These are phyloP conservation scores for Venturiaceae sp. DNA, from an alignment of 2,329 filamentous ascomycete species.

Conservation along the genomic window DNA sequence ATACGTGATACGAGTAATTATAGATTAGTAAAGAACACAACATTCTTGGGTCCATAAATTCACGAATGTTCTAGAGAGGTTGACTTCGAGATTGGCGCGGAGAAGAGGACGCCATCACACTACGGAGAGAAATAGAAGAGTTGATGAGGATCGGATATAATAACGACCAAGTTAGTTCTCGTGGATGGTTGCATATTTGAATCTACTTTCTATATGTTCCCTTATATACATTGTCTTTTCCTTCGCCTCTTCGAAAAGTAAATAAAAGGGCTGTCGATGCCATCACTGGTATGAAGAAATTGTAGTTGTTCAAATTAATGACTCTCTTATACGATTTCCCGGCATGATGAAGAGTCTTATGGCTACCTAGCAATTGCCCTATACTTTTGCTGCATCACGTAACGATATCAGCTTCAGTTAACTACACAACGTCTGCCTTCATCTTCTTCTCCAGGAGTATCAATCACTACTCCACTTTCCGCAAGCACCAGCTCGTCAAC, in stretches of 20 bases:
- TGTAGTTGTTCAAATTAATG: no score
- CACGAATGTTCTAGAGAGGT: no score
- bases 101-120: not conserved
- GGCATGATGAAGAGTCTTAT: not conserved
- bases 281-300: no score
- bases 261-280: no score
- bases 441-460: not conserved
- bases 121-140: conserved; percentile 6
- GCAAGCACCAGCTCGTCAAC: conserved; percentile 53
- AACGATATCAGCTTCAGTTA: conserved; percentile 15
- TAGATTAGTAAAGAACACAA: no score
- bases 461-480: conserved; percentile 44
- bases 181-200: not conserved
- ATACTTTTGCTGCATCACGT: not conserved
- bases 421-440: conserved; percentile 10
- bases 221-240: no score
- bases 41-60: no score
- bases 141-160: not conserved
- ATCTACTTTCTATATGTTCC: no score
- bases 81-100: no score
- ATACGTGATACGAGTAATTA: no score
- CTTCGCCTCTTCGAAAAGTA: no score
- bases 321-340: no score
- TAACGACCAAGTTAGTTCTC: not conserved
- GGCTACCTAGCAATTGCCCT: conserved; percentile 1